These are phyloP conservation scores for Mortierella sp. DNA, from an alignment of 371 early-diverging fungal species.

Conservation along the genomic window DNA sequence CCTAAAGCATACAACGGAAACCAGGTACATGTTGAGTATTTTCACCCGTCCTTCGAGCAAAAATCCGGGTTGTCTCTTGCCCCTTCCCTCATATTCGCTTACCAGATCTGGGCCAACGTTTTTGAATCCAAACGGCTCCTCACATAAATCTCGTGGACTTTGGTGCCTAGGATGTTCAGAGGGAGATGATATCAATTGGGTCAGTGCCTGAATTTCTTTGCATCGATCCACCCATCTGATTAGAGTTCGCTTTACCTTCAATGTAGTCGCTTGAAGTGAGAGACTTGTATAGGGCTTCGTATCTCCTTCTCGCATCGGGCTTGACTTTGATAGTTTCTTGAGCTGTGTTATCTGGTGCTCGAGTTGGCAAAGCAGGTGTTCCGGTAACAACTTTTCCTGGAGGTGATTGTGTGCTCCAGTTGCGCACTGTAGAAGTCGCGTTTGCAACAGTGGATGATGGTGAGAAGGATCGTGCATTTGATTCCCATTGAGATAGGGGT, in stretches of 20 bases:
- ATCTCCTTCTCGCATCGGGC: slow-evolving; percentile 28
- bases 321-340: slow-evolving; percentile 17
- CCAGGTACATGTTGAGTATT: too few relatives aligned
- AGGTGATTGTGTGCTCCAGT: background rate
- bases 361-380: slow-evolving; percentile 18
- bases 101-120: slow-evolving; percentile 53
- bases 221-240: too few relatives aligned
- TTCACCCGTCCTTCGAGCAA: too few relatives aligned
- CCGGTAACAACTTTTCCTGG: background rate
- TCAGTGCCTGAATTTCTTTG: too few relatives aligned
- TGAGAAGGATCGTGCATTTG: slow-evolving; percentile 3
- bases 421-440: background rate
- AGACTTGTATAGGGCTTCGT: slow-evolving; percentile 29
- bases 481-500: slow-evolving; percentile 1
- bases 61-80: background rate
- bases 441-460: background rate
- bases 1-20: slow-evolving; percentile 15
- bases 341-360: slow-evolving; percentile 7
- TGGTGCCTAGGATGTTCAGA: slow-evolving; percentile 35
- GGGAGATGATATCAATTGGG: too few relatives aligned
- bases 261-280: slow-evolving; percentile 23
- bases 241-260: slow-evolving; percentile 47
- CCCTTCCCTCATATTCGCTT: slow-evolving; percentile 1
- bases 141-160: slow-evolving; percentile 41
- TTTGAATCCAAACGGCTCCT: slow-evolving; percentile 46